These are phyloP conservation scores for Colletotrichum chrysophilum DNA, from an alignment of 2,329 filamentous ascomycete species.

Conservation along the genomic window DNA sequence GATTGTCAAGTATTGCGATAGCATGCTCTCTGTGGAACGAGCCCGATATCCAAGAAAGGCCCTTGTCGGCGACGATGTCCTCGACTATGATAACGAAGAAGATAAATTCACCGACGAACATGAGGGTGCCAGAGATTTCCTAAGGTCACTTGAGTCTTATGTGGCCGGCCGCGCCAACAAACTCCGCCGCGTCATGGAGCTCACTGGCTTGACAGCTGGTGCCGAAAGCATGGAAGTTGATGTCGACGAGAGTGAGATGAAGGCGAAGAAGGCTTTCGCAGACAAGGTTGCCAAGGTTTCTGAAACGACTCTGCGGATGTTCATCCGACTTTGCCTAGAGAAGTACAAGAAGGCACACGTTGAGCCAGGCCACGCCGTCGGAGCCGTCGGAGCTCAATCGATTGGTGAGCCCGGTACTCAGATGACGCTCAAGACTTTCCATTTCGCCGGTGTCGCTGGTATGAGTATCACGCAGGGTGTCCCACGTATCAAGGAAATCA, in stretches of 20 bases:
- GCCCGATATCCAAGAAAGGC: conserved; percentile 66
- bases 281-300: conserved; percentile 88
- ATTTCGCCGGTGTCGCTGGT: conserved; percentile 98
- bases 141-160: conserved; percentile 78
- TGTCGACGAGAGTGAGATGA: conserved; percentile 27
- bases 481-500: conserved; percentile 99
- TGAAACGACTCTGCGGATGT: conserved; percentile 71
- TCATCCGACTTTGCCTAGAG: conserved; percentile 81
- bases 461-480: conserved; percentile 99
- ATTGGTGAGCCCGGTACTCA: conserved; percentile 98
- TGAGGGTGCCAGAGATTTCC: conserved; percentile 83
- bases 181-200: conserved; percentile 39
- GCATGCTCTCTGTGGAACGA: conserved; percentile 72
- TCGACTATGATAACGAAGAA: conserved; percentile 73
- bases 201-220: conserved; percentile 11
- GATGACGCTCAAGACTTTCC: conserved; percentile 99
- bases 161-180: conserved; percentile 67
- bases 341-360: conserved; percentile 93
- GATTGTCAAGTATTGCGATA: conserved; percentile 71
- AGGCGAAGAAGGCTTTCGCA: conserved; percentile 45
- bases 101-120: conserved; percentile 76
- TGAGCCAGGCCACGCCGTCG: conserved; percentile 94
- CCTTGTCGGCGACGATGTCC: conserved; percentile 63
- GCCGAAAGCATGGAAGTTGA: conserved; percentile 32
- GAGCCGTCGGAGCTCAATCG: conserved; percentile 94